Percentiles rank a stretch among this genome's conserved stretches.
Conservation (phyloP, 2,329 filamentous ascomycete genomes). For the Alternaria triticimaculans region DNA sequence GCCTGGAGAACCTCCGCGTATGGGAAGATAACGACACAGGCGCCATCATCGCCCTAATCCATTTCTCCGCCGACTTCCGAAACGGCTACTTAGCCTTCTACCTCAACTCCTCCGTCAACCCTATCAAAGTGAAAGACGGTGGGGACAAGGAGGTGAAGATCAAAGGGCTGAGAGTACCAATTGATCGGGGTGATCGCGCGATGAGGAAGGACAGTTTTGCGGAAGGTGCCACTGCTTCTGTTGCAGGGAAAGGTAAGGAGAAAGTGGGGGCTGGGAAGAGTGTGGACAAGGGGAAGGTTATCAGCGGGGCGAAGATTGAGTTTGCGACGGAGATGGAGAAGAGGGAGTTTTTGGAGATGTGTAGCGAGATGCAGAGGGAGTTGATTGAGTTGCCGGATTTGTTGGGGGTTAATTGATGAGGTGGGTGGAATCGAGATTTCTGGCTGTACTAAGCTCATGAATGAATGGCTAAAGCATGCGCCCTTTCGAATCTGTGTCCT, state of each 20-base stretch:
- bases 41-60: constrained; percentile 54
- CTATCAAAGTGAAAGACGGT: constrained; percentile 52
- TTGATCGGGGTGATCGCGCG: constrained; percentile 23
- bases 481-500: too few relatives aligned
- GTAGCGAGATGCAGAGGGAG: constrained; percentile 47
- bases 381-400: constrained; percentile 50
- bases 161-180: constrained; percentile 50
- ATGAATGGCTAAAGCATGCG: too few relatives aligned
- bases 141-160: constrained; percentile 50
- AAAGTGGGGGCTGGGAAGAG: constrained; percentile 12
- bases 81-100: constrained; percentile 55
- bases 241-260: constrained; percentile 15
- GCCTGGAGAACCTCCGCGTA: constrained; percentile 55
- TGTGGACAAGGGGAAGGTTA: constrained; percentile 47
- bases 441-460: too few relatives aligned
- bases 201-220: constrained; percentile 32
- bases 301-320: constrained; percentile 53
- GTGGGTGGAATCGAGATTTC: too few relatives aligned
- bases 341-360: constrained; percentile 48
- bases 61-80: constrained; percentile 53
- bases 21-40: constrained; percentile 55
- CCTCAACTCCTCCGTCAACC: constrained; percentile 49
- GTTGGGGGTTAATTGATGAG: constrained; percentile 40
- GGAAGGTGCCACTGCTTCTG: background rate
- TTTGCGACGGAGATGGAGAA: constrained; percentile 54